Conservation (phyloP, 2,329 filamentous ascomycete genomes). For the Penicillium crustosum region DNA sequence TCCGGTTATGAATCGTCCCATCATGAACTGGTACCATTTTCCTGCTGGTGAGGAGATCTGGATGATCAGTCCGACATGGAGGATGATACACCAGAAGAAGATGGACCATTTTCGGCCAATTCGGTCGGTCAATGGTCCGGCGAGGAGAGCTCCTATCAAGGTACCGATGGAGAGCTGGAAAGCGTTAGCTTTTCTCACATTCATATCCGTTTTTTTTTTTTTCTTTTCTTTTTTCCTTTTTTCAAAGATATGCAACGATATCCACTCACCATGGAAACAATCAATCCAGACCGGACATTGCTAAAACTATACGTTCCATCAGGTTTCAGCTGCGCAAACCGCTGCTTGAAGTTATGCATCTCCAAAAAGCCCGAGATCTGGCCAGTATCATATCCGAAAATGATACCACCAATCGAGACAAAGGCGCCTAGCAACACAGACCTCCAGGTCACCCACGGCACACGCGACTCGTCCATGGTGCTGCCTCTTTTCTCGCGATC, state of each 20-base stretch:
- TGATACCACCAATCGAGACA: conserved; percentile 49
- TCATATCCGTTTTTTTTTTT: neutral
- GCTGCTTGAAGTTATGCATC: conserved; percentile 43
- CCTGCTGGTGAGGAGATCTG: conserved; percentile 42
- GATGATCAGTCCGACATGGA: conserved; percentile 45
- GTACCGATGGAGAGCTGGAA: conserved; percentile 44
- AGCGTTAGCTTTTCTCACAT: neutral
- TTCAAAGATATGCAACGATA: neutral
- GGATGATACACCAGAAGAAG: conserved; percentile 42
- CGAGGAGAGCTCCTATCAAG: conserved; percentile 42
- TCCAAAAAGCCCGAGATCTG: conserved; percentile 48
- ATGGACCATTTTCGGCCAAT: conserved; percentile 47
- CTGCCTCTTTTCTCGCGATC: conserved; percentile 20
- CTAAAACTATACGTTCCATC: conserved; percentile 39
- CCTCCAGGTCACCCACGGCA: conserved; percentile 40
- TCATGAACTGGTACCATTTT: conserved; percentile 45
- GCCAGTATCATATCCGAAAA: conserved; percentile 48
- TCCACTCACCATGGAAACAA: conserved; percentile 38
- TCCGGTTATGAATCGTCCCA: conserved; percentile 47
- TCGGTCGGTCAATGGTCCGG: conserved; percentile 43
- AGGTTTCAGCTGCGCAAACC: conserved; percentile 37
- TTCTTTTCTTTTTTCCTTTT: too few species aligned
- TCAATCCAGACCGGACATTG: conserved; percentile 45
- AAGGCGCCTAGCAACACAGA: conserved; percentile 43
- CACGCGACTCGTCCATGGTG: conserved; percentile 26